Evolutionary conservation across 2,329 filamentous ascomycete genomes (phyloP), one percentile per base, ranked within the genome.

Genomic region (Colletotrichum tamarilloi): DNA sequence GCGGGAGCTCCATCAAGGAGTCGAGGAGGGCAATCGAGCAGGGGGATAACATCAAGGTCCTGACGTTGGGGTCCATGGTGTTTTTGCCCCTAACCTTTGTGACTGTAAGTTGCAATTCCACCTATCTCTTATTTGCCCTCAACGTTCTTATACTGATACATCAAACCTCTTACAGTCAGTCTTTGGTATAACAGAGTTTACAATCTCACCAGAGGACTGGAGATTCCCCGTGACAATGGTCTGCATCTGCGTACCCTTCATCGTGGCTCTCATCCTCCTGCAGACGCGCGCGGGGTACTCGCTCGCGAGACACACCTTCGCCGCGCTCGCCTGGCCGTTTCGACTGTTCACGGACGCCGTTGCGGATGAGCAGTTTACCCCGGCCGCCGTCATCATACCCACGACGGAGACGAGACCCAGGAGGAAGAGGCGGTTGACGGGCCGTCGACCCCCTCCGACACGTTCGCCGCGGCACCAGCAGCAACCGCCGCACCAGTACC

Each of bases 21-120:
- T 88, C 85, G 53, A 82, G 90, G 16, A 87, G 90, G 75, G 89
- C 88, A 19, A 90, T 92, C 46, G 89, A 92, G 68, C 90, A 92
- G 78, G 90, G 90, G 2, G 87, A 91, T 74, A 91, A 91, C 77
- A 90, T 91, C 76, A 89, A 89, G 75, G 81, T 88, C 38, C 78
- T 92, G 59, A 92, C 90, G 5, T 84, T 90, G 62, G 89, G 91
- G 46, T 89, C 87, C 59, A 87, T 92, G 78, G 86, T 92, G 75
- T 91, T 91, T 77, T 82, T 92, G 24, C 90, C 90, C 2, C 80
- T 91, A 26, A 91, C 89, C 0, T 91, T 92, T 77, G 89, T 91
- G 7, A 91, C 89, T 16, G 84, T 85, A 66, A 75, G 83, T 79
- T 22, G 12, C 4, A 56, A 7, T 22, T 32, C 9, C 5, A 16